Base-by-base conservation (phyloP, 257 asterid species). In the Apocynum venetum region DNA sequence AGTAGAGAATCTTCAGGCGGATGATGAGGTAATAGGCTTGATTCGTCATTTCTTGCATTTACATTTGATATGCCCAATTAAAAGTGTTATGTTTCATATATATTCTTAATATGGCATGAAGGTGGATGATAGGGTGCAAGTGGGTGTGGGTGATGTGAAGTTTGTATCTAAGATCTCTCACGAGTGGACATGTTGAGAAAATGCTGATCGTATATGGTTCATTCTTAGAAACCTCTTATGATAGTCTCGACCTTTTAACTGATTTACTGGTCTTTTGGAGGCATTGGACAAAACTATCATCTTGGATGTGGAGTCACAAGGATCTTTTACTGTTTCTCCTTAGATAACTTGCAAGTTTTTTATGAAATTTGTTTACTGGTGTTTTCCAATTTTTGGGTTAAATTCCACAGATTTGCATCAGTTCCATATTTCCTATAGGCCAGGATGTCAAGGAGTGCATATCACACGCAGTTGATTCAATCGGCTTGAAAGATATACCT, bases 401-500 rank as follows among this genome's bases (percentile, higher is more conserved):
- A 55, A 9, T 31, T 67, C n/a, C 63, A 61, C 90, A 94, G 97
- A 83, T 91, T 79, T 84, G 93, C 91, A 84, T 95, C 66, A 81
- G 86, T 79, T 87, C 93, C 72, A 88, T 86, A 41, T 95, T 91
- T 76, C 64, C 87, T 48, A 82, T 88, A 44, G 82, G 82, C 79
- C 88, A 90, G 82, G 92, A 95, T 82, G 99, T 93, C 76, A 85
- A 89, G 76, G 85, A 85, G 60, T 90, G 97, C 90, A 83, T 95
- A 86, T 88, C 89, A 70, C 88, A 78, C 65, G 98, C 99, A 77
- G 89, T 90, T 49, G 85, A 88, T 82, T 95, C 98, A 13, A 85
- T 93, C 76, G 99, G 99, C 49, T 86, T 95, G 90, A 83, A 85
- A 82, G 88, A 83, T 65, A 79, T 86, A 36, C 99, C 97, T 35